Evolutionary conservation across 73 alveolate species (phyloP), one percentile per base, ranked within the genome.

Genomic region (Paramecium caudatum): DNA sequence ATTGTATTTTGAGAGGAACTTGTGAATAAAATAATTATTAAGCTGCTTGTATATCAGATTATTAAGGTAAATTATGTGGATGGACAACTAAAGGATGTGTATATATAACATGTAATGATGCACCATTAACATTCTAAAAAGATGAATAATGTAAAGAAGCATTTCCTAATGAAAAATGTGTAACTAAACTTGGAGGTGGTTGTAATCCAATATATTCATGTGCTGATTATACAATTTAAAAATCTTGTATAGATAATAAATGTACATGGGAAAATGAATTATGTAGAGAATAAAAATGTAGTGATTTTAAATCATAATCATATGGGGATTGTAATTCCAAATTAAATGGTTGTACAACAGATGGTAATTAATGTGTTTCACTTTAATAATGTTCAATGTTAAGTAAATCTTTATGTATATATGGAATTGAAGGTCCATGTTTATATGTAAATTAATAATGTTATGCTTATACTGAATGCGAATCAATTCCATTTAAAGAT

Each of bases 381-480:
- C 0, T 65, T 16, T 4, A 15, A 9, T 30, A 6, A 12, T 65
- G 83, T 32, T 12, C 83, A 3, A 2, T 25, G 17, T 65, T 32
- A 13, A 10, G n/a, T 8, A 6, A 65, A 33, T 1, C 6, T 4
- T 12, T 21, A 32, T 65, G 83, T 36, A 33, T 3, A 13, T 13
- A 32, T 25, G 83, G 83, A 32, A 8, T 3, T 10, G 83, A 65
- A 10, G 83, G 83, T n/a, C 47, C 47, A 1, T 65, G 83, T 16
- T 65, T 65, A 32, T 65, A 36, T 30, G 13, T 65, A 0, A 36
- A 65, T 65, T 12, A 17, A 9, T 6, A 9, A 4, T 74, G 88
- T 41, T 74, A 15, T 3, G n/a, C n/a, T 3, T 74, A 39, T 41
- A 3, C 36, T 10, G 32, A 21, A 8, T 74, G 88, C 19, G n/a